Percentiles rank a stretch among this genome's conserved stretches.
These are phyloP conservation scores for Podila verticillata DNA, from an alignment of 192 early-diverging fungal species.

Conservation along the genomic window DNA sequence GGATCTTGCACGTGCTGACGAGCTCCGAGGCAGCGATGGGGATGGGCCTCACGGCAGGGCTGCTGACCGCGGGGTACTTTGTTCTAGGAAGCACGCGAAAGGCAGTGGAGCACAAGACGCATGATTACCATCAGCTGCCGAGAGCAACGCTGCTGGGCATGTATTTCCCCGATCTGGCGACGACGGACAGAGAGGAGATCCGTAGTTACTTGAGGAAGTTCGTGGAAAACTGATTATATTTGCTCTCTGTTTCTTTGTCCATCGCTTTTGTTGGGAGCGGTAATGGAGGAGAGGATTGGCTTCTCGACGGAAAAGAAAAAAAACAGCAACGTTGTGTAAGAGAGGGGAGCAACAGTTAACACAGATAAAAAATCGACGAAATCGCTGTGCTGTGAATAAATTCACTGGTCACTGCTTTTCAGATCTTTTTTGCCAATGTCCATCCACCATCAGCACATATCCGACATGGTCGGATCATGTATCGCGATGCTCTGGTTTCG, in stretches of 20 bases:
- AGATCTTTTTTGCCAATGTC: too few relatives aligned
- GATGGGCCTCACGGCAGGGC: slow-evolving; percentile 23
- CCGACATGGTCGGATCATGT: too few relatives aligned
- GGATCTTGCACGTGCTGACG: slow-evolving; percentile 23
- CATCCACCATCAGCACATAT: too few relatives aligned
- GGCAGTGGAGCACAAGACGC: not conserved
- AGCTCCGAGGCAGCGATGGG: slow-evolving; percentile 34
- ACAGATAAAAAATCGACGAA: too few relatives aligned
- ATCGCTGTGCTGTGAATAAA: too few relatives aligned
- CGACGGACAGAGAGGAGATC: slow-evolving; percentile 30
- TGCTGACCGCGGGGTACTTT: slow-evolving; percentile 32
- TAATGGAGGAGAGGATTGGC: not conserved
- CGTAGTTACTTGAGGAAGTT: slow-evolving; percentile 12
- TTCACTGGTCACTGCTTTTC: too few relatives aligned
- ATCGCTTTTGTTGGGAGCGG: too few relatives aligned
- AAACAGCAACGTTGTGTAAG: too few relatives aligned
- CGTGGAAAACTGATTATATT: not conserved
- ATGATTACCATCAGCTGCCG: slow-evolving; percentile 13
- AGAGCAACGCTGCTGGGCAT: slow-evolving; percentile 31
- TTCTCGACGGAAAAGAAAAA: not conserved
- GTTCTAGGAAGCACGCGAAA: slow-evolving; percentile 27
- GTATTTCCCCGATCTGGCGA: slow-evolving; percentile 44
- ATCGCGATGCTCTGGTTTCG: too few relatives aligned
- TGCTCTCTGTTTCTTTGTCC: too few relatives aligned
- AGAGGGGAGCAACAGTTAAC: too few relatives aligned